Percentiles rank a stretch among this genome's conserved stretches.
These are phyloP conservation scores for Angophora floribunda DNA, from an alignment of 345 rosid species.

Conservation along the genomic window DNA sequence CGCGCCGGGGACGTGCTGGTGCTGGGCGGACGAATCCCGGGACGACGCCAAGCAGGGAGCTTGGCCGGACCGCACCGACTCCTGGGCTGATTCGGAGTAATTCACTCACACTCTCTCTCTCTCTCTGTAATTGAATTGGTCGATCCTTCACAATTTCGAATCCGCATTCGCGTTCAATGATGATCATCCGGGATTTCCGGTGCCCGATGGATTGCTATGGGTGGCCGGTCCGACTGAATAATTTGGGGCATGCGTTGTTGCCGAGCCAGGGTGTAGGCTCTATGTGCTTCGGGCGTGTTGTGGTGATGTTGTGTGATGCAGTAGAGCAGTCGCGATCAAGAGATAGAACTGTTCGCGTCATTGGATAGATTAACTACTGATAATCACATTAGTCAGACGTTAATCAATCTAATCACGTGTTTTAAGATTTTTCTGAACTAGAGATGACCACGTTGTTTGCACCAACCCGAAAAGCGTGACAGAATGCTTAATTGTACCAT, in stretches of 20 bases:
- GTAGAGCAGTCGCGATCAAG: background rate
- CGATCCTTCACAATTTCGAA: background rate
- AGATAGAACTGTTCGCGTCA: background rate
- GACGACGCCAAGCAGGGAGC: background rate
- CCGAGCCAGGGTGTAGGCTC: background rate
- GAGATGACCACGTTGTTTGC: background rate
- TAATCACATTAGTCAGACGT: background rate
- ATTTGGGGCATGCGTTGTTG: background rate
- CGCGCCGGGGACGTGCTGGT: background rate
- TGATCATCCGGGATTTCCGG: background rate
- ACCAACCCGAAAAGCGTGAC: rapidly evolving
- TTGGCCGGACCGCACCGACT: background rate
- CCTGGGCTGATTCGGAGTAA: background rate
- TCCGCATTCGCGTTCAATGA: background rate
- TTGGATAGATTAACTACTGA: background rate
- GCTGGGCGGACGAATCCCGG: background rate
- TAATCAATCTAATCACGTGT: background rate
- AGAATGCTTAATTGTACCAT: background rate
- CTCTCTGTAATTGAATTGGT: background rate
- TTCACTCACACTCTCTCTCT: background rate
- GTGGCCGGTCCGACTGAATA: background rate
- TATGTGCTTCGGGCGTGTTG: background rate
- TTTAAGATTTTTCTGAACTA: background rate
- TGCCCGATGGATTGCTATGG: background rate
- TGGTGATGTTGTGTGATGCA: background rate